Evolutionary conservation across 2,329 filamentous ascomycete genomes (phyloP), one percentile per base, ranked within the genome.

Genomic region (Scorias spongiosa): DNA sequence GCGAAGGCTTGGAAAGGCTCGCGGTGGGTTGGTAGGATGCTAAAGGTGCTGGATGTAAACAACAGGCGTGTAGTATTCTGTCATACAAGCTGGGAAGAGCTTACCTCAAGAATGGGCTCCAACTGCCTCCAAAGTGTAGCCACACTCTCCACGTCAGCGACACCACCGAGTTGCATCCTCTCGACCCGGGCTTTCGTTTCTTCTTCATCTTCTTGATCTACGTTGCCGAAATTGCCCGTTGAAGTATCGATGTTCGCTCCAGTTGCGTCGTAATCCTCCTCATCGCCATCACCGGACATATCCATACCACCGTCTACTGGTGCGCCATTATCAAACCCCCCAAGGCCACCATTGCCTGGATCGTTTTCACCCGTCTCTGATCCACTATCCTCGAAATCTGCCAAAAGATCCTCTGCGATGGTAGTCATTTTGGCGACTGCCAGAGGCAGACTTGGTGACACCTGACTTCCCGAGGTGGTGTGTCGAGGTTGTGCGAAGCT

Each of bases 341-440:
- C 12, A 11, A 40, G 18, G 17, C 6, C 18, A 28, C 18, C 38
- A 11, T 18, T 28, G 11, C 18, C 14, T 15, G 38, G 46, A 41
- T 48, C 46, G 34, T 51, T 50, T 29, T 50, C 44, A 40, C 46
- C 54, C 15, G 48, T 76, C 54, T 91, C 84, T 42, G 85, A 85
- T 42, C 80, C 86, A 5, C 80, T 84, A 58, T 93, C 85, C 56
- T 87, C 86, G 51, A 93, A 91, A 61, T 93, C 86, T 57, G 91
- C 84, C 54, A 96, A 72, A 10, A 98, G 75, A 62, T 96, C 89
- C 57, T 96, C 88, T 49, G 85, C 89, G 50, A 93, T 74, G 39
- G 86, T 93, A 61, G 89, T 86, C 87, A 95, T 93, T 12, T 42
- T 53, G 63, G 28, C 32, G 32, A 9, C 32, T 36, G 32, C 32